Percentiles rank a stretch among this genome's conserved stretches.
Evolutionary conservation across 495 filamentous ascomycete species (phyloP).

Genomic region (Choiromyces venosus): DNA sequence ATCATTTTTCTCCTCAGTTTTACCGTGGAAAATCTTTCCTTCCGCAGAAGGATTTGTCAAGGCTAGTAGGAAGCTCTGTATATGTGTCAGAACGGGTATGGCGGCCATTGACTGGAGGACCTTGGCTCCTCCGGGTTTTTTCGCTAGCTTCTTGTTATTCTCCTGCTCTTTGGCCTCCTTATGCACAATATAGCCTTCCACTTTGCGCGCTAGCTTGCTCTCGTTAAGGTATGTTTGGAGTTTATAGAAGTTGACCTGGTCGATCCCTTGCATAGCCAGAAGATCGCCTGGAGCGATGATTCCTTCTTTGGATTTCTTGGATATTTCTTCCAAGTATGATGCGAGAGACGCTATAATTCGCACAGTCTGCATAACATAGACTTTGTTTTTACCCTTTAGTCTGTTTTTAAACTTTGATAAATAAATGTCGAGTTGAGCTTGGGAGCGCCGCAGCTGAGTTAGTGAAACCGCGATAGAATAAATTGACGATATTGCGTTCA

Average conservation of each 20-base stretch:
- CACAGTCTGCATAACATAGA: conserved; percentile 82
- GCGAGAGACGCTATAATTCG: conserved; percentile 72
- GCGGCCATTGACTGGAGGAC: conserved; percentile 43
- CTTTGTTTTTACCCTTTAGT: conserved; percentile 84
- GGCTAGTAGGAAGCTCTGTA: conserved; percentile 74
- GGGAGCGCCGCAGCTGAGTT: conserved; percentile 62
- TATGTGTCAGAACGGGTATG: conserved; percentile 71
- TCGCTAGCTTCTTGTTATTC: conserved; percentile 25
- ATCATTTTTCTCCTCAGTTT: conserved; percentile 48
- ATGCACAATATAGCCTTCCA: conserved; percentile 75
- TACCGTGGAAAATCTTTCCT: conserved; percentile 76
- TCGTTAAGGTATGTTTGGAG: conserved; percentile 79
- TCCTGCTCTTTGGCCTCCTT: conserved; percentile 49
- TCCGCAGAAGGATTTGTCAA: conserved; percentile 85
- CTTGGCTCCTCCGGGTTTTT: conserved; percentile 15
- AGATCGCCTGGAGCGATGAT: conserved; percentile 63
- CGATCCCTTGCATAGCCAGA: conserved; percentile 77
- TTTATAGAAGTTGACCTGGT: conserved; percentile 92
- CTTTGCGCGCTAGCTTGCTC: conserved; percentile 89
- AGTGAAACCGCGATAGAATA: conserved; percentile 74
- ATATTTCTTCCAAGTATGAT: conserved; percentile 55
- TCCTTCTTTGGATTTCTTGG: conserved; percentile 51
- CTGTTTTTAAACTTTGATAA: conserved; percentile 81
- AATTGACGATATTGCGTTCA: conserved; percentile 85
- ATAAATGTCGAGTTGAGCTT: conserved; percentile 71